Evolutionary conservation across 2,329 filamentous ascomycete genomes (phyloP).

Genomic region (Botrytis deweyae): DNA sequence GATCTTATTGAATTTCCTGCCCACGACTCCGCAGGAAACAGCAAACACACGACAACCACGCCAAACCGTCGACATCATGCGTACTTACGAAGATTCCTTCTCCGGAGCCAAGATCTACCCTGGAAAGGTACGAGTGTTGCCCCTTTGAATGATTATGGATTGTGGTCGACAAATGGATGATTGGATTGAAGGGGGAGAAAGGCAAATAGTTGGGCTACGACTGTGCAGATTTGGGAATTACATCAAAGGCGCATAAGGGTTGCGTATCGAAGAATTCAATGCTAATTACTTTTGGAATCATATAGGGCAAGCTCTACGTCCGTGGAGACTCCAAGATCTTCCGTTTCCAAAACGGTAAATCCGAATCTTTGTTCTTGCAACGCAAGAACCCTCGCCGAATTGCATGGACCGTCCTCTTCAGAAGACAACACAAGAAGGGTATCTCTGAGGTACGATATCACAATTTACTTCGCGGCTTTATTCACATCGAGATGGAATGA

Average conservation of each 20-base stretch:
- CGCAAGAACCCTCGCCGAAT: conserved; percentile 99
- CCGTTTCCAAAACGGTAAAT: conserved; percentile 99
- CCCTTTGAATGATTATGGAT: conserved; percentile 10
- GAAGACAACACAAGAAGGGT: conserved; percentile 99
- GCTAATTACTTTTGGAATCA: conserved; percentile 34
- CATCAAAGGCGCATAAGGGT: not conserved
- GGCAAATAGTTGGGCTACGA: conserved; percentile 9
- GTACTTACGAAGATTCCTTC: conserved; percentile 71
- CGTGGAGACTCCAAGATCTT: conserved; percentile 99
- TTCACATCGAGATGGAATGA: not conserved
- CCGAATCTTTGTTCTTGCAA: conserved; percentile 99
- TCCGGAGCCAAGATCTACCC: conserved; percentile 77
- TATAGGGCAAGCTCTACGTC: conserved; percentile 98
- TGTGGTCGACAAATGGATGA: conserved; percentile 28
- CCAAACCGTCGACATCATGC: conserved; percentile 34
- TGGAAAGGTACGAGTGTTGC: conserved; percentile 63
- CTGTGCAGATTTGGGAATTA: not conserved
- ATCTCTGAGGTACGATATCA: conserved; percentile 89
- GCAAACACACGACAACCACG: conserved; percentile 31
- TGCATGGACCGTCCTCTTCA: conserved; percentile 97
- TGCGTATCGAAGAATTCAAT: conserved; percentile 18
- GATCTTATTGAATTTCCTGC: conserved; percentile 27
- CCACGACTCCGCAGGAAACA: conserved; percentile 29
- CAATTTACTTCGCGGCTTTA: not conserved
- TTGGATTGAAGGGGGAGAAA: conserved; percentile 18